phyloP scores from a whole-genome alignment of 2,329 filamentous ascomycete genomes.

The Talaromyces verruculosus region DNA sequence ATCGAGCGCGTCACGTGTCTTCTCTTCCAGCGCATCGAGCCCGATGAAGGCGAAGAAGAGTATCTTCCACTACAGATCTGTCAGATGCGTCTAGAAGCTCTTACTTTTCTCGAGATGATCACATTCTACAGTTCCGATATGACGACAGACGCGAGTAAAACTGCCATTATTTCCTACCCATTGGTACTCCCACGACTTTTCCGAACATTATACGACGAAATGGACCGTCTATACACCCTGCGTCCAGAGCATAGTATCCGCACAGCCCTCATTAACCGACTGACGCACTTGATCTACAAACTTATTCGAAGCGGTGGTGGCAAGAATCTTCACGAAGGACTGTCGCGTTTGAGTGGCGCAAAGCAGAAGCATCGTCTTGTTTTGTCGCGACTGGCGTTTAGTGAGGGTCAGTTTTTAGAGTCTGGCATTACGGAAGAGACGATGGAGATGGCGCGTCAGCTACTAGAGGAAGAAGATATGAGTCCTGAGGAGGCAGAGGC shows the following conservation, averaged over 20 bases:
- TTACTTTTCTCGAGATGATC: conserved; percentile 45
- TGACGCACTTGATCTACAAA: conserved; percentile 61
- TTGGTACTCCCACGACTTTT: conserved; percentile 73
- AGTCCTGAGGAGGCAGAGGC: conserved; percentile 76
- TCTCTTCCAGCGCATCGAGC: conserved; percentile 54
- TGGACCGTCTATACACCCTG: conserved; percentile 61
- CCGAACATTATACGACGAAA: conserved; percentile 70
- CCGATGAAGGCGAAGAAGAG: conserved; percentile 45
- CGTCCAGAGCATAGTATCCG: conserved; percentile 49
- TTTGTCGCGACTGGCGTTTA: conserved; percentile 81
- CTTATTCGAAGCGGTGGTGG: conserved; percentile 62
- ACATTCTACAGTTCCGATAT: conserved; percentile 55
- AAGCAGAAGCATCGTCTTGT: conserved; percentile 79
- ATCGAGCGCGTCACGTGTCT: conserved; percentile 59
- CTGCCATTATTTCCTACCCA: conserved; percentile 66
- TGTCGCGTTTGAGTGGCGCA: conserved; percentile 68
- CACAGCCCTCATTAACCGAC: conserved; percentile 57
- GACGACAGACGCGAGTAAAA: conserved; percentile 58
- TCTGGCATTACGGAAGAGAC: conserved; percentile 73
- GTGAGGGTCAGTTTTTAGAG: conserved; percentile 76
- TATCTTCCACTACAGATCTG: conserved; percentile 42
- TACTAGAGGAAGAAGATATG: conserved; percentile 75
- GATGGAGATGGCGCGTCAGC: conserved; percentile 74
- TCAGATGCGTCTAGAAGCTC: conserved; percentile 46
- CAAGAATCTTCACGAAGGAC: conserved; percentile 69